phyloP scores from a whole-genome alignment of 208 protist species.

The Leishmania martiniquensis region DNA sequence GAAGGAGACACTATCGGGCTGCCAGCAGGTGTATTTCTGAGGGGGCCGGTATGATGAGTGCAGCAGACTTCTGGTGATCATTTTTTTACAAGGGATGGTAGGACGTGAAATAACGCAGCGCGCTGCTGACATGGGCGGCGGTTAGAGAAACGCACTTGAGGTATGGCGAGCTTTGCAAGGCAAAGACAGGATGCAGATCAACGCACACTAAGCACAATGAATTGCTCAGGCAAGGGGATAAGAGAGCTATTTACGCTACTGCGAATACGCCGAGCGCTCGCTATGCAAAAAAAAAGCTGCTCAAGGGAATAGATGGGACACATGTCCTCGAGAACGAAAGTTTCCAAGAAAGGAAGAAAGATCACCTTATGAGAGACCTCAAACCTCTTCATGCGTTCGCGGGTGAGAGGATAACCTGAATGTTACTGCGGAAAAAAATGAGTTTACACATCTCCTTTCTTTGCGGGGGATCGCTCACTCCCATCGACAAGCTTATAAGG shows the following conservation, averaged over 20 bases:
- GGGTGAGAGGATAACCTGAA: neutral
- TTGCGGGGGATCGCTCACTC: too few species aligned
- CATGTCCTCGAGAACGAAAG: neutral
- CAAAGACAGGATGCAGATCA: neutral
- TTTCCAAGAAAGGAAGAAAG: neutral
- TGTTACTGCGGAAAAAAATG: too few species aligned
- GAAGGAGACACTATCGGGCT: constrained; percentile 17
- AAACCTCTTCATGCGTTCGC: neutral
- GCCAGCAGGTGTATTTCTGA: constrained; percentile 24
- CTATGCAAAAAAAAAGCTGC: neutral
- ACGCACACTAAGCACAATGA: neutral
- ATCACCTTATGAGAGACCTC: neutral
- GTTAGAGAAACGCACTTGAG: constrained; percentile 5
- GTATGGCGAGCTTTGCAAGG: neutral
- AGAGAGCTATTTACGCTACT: neutral
- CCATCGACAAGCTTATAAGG: too few species aligned
- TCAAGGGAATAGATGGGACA: neutral
- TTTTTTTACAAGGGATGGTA: constrained; percentile 15
- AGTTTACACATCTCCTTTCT: too few species aligned
- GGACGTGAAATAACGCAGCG: constrained; percentile 9
- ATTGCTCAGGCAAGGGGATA: neutral
- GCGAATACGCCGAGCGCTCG: neutral
- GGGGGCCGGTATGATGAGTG: constrained; percentile 17
- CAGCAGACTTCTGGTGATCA: constrained; percentile 23
- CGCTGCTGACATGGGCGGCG: neutral